Evolutionary conservation across 306 rosid species (phyloP), one percentile per base, ranked within the genome.

Genomic region (Trifolium pratense): DNA sequence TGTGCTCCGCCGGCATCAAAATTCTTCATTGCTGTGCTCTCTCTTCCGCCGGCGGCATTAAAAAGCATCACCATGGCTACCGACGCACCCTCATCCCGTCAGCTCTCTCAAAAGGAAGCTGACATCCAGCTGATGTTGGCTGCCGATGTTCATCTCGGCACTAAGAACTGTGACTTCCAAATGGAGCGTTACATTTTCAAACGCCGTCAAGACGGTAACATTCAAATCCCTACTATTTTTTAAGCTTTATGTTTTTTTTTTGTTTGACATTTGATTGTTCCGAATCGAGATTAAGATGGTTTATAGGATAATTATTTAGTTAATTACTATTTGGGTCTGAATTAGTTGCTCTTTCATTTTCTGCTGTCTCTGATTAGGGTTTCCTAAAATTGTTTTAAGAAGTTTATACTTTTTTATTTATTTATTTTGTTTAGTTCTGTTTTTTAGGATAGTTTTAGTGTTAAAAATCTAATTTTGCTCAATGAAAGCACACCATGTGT

Each of bases 61-160:
- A 60, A 31, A 42, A 15, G 7, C 15, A 32, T 37, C 14, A 18
- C 8, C 32, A 64, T 64, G 70, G 51, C 68, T 2, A 63, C 63
- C 56, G 43, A 79, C 25, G 57, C 85, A 0, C 82, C 87, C 0
- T 68, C 86, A 3, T 82, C 96, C 21, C 97, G 87, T 18, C 86
- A 82, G 62, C 93, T 93, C 10, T 84, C 98, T 0, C 92, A 89
- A 70, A 93, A 89, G 81, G 97, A 93, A 72, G 82, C 88, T 14
- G 97, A 93, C 84, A 89, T 93, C 37, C 93, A 89, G 82, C 84
- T 93, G 96, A 91, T 91, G 97, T 75, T 93, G 82, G 96, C 97
- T 0, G 92, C 97, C 4, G 90, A 91, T 11, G 97, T 87, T 9
- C 98, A 93, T 26, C 86, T 93, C 8, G 98, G 97, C 58, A 93